Evolutionary conservation across 2,329 filamentous ascomycete species (phyloP).

Genomic region (Bretziella fagacearum): DNA sequence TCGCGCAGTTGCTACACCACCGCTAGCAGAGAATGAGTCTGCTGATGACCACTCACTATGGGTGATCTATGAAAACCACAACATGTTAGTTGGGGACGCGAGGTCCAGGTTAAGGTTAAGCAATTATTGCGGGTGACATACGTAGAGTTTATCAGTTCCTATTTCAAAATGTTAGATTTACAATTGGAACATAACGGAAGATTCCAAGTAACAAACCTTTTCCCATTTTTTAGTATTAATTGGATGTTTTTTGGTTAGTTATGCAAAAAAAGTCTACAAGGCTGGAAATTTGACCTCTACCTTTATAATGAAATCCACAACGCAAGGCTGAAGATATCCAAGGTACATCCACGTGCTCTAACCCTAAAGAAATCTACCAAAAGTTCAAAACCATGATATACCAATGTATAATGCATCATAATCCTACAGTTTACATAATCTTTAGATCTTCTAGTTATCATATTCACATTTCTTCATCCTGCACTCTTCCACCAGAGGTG

Average conservation of each 20-base stretch:
- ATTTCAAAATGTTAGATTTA: not conserved
- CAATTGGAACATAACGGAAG: not conserved
- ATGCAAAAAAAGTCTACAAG: not conserved
- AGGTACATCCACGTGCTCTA: not conserved
- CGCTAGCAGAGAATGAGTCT: slow-evolving; percentile 72
- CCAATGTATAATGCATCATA: too few relatives aligned
- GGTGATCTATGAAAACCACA: slow-evolving; percentile 54
- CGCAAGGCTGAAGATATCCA: not conserved
- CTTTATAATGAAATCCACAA: not conserved
- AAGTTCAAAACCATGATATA: too few relatives aligned
- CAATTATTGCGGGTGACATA: slow-evolving; percentile 17
- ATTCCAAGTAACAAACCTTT: slow-evolving; percentile 14
- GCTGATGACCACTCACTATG: slow-evolving; percentile 94
- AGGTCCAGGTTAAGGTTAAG: not conserved
- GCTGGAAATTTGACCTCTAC: not conserved
- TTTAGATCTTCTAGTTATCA: too few relatives aligned
- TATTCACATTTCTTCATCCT: too few relatives aligned
- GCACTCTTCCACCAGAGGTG: too few relatives aligned
- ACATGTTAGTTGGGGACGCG: not conserved
- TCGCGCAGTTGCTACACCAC: slow-evolving; percentile 48
- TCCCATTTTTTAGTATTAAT: slow-evolving; percentile 11
- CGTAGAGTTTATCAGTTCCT: slow-evolving; percentile 31
- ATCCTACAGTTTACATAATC: too few relatives aligned
- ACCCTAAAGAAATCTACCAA: not conserved
- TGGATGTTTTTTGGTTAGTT: not conserved